Evolutionary conservation across 345 rosid genomes (phyloP).

Genomic region (Rhizophora apiculata): DNA sequence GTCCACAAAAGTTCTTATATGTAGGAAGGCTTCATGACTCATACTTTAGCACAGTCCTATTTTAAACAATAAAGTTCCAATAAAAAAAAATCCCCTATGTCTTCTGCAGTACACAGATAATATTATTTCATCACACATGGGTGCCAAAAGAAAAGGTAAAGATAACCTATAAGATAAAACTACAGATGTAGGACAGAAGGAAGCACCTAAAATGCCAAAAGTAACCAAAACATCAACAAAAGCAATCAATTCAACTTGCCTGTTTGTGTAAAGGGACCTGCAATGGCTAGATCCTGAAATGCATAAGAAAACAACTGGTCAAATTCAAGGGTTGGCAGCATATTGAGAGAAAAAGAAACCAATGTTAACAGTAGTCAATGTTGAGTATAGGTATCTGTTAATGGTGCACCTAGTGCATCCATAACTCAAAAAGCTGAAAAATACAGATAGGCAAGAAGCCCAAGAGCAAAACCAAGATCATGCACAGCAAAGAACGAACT

Average conservation of each 20-base stretch:
- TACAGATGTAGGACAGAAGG: background rate
- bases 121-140: background rate
- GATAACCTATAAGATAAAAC: background rate
- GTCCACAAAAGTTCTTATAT: no score
- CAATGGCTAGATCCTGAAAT: constrained; percentile 66
- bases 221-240: background rate
- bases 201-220: background rate
- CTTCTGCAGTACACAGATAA: background rate
- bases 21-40: no score
- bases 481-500: background rate
- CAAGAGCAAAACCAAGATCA: background rate
- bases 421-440: background rate
- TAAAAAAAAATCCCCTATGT: background rate
- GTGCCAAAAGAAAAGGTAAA: background rate
- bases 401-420: background rate
- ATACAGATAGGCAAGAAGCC: background rate
- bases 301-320: background rate
- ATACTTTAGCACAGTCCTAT: no score
- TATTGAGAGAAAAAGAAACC: no score
- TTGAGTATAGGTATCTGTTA: background rate
- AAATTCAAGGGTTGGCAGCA: background rate
- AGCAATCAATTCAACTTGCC: constrained; percentile 35
- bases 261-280: constrained; percentile 50
- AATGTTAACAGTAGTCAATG: background rate
- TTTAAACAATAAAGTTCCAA: background rate